Base-by-base conservation (phyloP, 2,329 filamentous ascomycete genomes). In the Anthostomella pinea region DNA sequence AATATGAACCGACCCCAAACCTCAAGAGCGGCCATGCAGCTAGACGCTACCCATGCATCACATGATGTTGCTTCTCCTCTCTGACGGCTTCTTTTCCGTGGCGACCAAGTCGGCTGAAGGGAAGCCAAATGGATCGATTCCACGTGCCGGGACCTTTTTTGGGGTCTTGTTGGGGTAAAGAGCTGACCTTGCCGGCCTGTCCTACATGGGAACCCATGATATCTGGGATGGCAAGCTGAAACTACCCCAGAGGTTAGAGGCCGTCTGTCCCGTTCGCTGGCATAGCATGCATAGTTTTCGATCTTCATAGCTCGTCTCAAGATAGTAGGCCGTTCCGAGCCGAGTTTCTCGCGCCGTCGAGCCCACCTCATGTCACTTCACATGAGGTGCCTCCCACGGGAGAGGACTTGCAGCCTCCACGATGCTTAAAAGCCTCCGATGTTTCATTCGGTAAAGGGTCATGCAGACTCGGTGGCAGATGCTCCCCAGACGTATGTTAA, bases 391-490 rank as follows among this genome's bases (percentile, higher is more conserved):
- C 24, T 32, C 43, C 11, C 21, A 18, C 9, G 21, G 15, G 6
- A 14, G 22, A 16, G 8, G 13, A 23, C 15, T 11, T 33, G 13
- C 15, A 25, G 9, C 20, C 22, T 25, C 45, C 46, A 50, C 45
- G 50, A 50, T 43, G 45, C 41, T 46, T 45, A 49, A 45, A 54
- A 49, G 51, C 39, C 44, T 47, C 53, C 52, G 51, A 55, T 46
- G 49, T 57, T 48, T 48, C 51, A 53, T 45, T 52, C 52, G 53
- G 51, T 50, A 55, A 48, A 48, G 38, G 32, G 35, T 28, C 33
- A 16, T 26, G 35, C 44, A 38, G 41, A 33, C 39, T 43, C 46
- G n/a, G n/a, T n/a, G n/a, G n/a, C 35, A 28, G 15, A 41, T 24
- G 40, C 22, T 30, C 24, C 24, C 39, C 15, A 20, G 16, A 17